phyloP scores from a whole-genome alignment of 192 early-diverging fungal species.

The Podila minutissima region DNA sequence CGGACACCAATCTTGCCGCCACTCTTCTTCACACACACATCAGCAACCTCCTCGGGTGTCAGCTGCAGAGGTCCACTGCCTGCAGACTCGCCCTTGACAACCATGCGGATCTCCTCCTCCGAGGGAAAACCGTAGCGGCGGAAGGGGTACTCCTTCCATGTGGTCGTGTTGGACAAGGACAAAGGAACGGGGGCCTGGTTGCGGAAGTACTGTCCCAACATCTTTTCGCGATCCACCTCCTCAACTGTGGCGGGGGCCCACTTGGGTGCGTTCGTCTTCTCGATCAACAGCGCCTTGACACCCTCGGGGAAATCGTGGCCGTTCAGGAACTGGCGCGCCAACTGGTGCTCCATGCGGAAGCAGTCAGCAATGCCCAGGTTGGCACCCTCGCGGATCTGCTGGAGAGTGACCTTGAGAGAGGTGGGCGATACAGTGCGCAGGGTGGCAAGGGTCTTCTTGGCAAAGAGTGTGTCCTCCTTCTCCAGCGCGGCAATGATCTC shows the following conservation, averaged over 20 bases:
- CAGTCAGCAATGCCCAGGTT: constrained; percentile 77
- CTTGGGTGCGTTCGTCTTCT: constrained; percentile 66
- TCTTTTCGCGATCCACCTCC: constrained; percentile 58
- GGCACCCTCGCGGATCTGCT: constrained; percentile 80
- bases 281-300: constrained; percentile 80
- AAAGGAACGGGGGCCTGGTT: constrained; percentile 32
- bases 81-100: constrained; percentile 72
- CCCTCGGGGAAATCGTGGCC: constrained; percentile 92
- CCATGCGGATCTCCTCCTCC: constrained; percentile 69
- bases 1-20: constrained; percentile 73
- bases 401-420: constrained; percentile 88
- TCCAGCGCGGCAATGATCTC: constrained; percentile 85
- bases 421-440: constrained; percentile 83
- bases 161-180: constrained; percentile 50
- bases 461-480: constrained; percentile 79
- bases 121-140: constrained; percentile 69
- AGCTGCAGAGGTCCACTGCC: constrained; percentile 69
- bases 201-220: constrained; percentile 68
- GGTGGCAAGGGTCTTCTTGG: constrained; percentile 67
- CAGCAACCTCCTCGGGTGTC: constrained; percentile 63
- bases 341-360: constrained; percentile 86
- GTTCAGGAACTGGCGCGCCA: constrained; percentile 81
- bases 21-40: constrained; percentile 68
- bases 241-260: constrained; percentile 79
- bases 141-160: constrained; percentile 68